Percentiles rank a stretch among this genome's conserved stretches.
These are phyloP conservation scores for Torrubiellomyces zombiae DNA, from an alignment of 2,329 filamentous ascomycete species.

Conservation along the genomic window DNA sequence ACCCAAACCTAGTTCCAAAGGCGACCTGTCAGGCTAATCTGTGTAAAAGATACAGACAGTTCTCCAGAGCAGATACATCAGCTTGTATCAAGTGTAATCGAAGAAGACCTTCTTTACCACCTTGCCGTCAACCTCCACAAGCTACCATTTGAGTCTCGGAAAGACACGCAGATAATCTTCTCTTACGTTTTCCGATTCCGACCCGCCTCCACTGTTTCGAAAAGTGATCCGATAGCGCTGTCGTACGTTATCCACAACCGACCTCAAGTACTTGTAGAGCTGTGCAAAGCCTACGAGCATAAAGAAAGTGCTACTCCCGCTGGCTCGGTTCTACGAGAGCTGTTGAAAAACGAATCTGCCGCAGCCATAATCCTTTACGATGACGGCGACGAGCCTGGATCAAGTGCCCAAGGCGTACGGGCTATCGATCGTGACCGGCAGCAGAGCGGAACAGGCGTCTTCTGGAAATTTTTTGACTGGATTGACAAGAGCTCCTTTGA, in stretches of 20 bases:
- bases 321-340: slow-evolving; percentile 75
- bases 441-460: slow-evolving; percentile 68
- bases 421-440: slow-evolving; percentile 60
- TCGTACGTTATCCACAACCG: slow-evolving; percentile 77
- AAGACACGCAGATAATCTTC: slow-evolving; percentile 90
- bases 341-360: slow-evolving; percentile 76
- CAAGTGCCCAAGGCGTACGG: slow-evolving; percentile 57
- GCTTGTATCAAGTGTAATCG: slow-evolving; percentile 68
- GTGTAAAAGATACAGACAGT: slow-evolving; percentile 55
- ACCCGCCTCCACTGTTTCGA: slow-evolving; percentile 46
- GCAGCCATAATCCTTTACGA: slow-evolving; percentile 87
- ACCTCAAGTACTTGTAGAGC: slow-evolving; percentile 71
- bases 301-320: slow-evolving; percentile 85
- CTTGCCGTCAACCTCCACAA: slow-evolving; percentile 70
- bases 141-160: slow-evolving; percentile 87
- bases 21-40: neutral
- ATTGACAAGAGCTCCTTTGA: slow-evolving; percentile 95
- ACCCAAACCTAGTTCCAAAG: neutral
- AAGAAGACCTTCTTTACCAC: slow-evolving; percentile 75
- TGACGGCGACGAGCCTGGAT: slow-evolving; percentile 56
- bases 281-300: slow-evolving; percentile 80
- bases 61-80: slow-evolving; percentile 78
- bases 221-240: slow-evolving; percentile 66
- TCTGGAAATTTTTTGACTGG: slow-evolving; percentile 96
- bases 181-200: slow-evolving; percentile 89